Evolutionary conservation across 306 rosid genomes (phyloP), one percentile per base, ranked within the genome.

Genomic region (Acmispon strigosus): DNA sequence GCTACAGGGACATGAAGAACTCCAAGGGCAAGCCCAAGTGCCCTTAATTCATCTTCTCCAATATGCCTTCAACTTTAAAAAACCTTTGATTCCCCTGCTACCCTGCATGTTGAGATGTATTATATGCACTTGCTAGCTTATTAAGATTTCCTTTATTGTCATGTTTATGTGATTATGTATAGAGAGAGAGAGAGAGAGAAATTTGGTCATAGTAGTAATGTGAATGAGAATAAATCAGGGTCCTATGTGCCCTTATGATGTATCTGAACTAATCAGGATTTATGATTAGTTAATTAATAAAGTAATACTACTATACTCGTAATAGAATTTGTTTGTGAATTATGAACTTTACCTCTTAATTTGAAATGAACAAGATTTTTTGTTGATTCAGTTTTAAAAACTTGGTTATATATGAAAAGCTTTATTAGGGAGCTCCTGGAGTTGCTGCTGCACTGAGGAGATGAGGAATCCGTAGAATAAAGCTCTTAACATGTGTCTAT

Each of bases 1-100:
- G 97, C 79, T 90, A 94, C 81, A 79, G 81, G n/a, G 84, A 82
- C 56, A 39, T 87, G 68, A 94, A 81, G 84, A 94, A 90, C 85
- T 76, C 96, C 52, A 86, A 91, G 88, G 96, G 98, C 49, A 18
- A 75, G 2, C 8, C 49, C 81, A 94, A 90, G 69, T 94, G 97
- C 81, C 98, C 98, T 84, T 94, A 49, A 77, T 9, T 48, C 0
- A 32, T 32, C n/a, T n/a, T 32, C 37, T 4, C 3, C 5, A 1
- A 2, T 4, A 27, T 27, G 34, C 34, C 34, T 27, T 2, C 34
- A 27, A 27, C 34, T 27, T 27, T 27, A 2, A 27, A 22, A 22
- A 22, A 4, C 5, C 34, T 27, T 2, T 27, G 34, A 27, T 27
- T 27, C 24, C 24, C 24, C 34, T 27, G 5, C 5, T 27, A 27